These are phyloP conservation scores for Aristolochia californica DNA, from an alignment of 164 flowering plant genomes.

Conservation along the genomic window DNA sequence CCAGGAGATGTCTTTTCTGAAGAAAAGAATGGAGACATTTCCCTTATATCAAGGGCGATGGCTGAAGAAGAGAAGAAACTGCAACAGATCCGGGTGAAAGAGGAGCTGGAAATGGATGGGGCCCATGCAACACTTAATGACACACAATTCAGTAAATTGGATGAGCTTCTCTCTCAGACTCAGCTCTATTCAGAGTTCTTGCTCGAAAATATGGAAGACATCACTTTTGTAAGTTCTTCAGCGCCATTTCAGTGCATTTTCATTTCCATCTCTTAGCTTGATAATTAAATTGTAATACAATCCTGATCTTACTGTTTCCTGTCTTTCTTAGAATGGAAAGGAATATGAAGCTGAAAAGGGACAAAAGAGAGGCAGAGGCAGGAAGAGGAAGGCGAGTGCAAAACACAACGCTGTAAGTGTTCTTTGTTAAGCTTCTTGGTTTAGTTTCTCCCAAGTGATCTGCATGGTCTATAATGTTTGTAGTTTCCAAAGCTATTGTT, in stretches of 20 bases:
- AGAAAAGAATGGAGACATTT: conserved; percentile 40
- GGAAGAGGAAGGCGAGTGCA: conserved; percentile 53
- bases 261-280: background rate
- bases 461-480: too few relatives aligned
- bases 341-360: conserved; percentile 25
- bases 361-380: conserved; percentile 35
- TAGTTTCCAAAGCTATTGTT: too few relatives aligned
- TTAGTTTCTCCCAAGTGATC: background rate
- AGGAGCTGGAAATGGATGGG: conserved; percentile 18
- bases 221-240: conserved; percentile 37
- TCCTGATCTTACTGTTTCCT: too few relatives aligned
- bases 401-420: conserved; percentile 47
- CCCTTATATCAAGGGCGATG: conserved; percentile 44
- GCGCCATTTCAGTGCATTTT: background rate
- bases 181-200: conserved; percentile 73
- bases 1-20: conserved; percentile 19
- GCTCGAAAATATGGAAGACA: conserved; percentile 88
- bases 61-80: conserved; percentile 61
- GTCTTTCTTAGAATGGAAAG: conserved; percentile 39
- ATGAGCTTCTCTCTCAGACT: conserved; percentile 80
- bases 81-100: conserved; percentile 40
- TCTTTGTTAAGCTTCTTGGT: background rate
- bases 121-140: conserved; percentile 35
- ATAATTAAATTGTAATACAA: background rate
- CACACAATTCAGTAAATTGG: conserved; percentile 57